A percentile compares a stretch with the other conserved stretches of the same genome.
Conservation (phyloP, 805 yeast genomes). For the Starmerella bombi region DNA sequence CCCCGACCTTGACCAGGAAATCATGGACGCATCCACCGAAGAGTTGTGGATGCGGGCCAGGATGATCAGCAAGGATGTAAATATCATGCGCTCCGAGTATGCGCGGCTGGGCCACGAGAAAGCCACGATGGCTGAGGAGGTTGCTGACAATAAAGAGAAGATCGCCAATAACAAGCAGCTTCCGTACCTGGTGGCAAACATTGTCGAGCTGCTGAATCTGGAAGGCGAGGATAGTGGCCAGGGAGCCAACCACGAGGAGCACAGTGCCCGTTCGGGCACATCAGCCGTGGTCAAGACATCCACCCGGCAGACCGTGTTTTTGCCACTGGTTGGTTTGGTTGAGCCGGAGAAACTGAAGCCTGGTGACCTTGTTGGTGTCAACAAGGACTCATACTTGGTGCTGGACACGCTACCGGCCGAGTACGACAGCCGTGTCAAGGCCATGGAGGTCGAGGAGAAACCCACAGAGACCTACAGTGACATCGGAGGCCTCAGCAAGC, state of each 20-base stretch:
- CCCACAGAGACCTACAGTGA: slow-evolving; percentile 96
- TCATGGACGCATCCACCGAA: slow-evolving; percentile 58
- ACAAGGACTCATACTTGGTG: slow-evolving; percentile 87
- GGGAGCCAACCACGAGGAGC: slow-evolving; percentile 90
- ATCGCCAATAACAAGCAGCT: slow-evolving; percentile 89
- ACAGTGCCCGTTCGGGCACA: slow-evolving; percentile 81
- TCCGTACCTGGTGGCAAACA: slow-evolving; percentile 93
- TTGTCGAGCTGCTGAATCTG: slow-evolving; percentile 84
- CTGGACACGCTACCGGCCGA: slow-evolving; percentile 93
- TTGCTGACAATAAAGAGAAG: slow-evolving; percentile 91
- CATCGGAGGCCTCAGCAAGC: slow-evolving; percentile 96
- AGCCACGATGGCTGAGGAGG: slow-evolving; percentile 80
- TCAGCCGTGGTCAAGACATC: slow-evolving; percentile 98
- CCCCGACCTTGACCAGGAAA: slow-evolving; percentile 67
- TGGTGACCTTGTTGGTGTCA: slow-evolving; percentile 95
- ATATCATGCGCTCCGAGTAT: slow-evolving; percentile 82
- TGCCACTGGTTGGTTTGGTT: slow-evolving; percentile 91
- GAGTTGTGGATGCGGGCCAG: slow-evolving; percentile 79
- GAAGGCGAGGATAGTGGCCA: slow-evolving; percentile 67
- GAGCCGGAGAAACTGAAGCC: slow-evolving; percentile 87
- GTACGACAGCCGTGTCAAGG: slow-evolving; percentile 94
- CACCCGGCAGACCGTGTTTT: slow-evolving; percentile 90
- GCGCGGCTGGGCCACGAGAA: slow-evolving; percentile 87
- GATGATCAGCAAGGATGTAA: slow-evolving; percentile 84
- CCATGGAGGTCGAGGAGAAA: slow-evolving; percentile 98